Evolutionary conservation across 2,329 filamentous ascomycete species (phyloP).

Genomic region (Botrytis byssoidea): DNA sequence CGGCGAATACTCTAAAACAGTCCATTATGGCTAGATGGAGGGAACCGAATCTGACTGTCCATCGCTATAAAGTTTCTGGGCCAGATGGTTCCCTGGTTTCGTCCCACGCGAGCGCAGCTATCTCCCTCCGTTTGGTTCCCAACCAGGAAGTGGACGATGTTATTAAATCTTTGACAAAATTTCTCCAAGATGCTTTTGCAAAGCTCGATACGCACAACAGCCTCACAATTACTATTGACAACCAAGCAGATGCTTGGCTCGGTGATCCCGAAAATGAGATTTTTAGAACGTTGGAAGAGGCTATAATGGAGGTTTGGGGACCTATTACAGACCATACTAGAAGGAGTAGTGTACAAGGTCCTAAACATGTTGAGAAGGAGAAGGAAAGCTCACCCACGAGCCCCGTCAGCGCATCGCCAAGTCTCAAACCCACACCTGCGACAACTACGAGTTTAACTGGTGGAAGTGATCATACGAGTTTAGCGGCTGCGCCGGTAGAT

Average conservation of each 20-base stretch:
- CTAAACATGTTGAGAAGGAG: slow-evolving; percentile 24
- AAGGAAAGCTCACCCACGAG: slow-evolving; percentile 26
- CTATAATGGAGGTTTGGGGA: slow-evolving; percentile 82
- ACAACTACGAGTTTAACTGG: slow-evolving; percentile 53
- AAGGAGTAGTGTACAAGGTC: slow-evolving; percentile 43
- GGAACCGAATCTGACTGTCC: slow-evolving; percentile 90
- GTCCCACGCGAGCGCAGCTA: slow-evolving; percentile 79
- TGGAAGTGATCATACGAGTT: slow-evolving; percentile 41
- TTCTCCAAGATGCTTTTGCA: slow-evolving; percentile 69
- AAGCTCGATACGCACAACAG: slow-evolving; percentile 76
- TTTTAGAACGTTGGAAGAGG: slow-evolving; percentile 82
- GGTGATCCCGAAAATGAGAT: slow-evolving; percentile 89
- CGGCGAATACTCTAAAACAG: slow-evolving; percentile 69
- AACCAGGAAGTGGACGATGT: slow-evolving; percentile 86
- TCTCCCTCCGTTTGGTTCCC: slow-evolving; percentile 89
- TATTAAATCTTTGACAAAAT: slow-evolving; percentile 63
- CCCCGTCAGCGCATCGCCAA: slow-evolving; percentile 25
- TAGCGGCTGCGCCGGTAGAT: slow-evolving; percentile 32
- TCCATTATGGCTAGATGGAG: slow-evolving; percentile 93
- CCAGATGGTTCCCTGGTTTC: slow-evolving; percentile 92
- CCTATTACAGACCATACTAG: slow-evolving; percentile 43
- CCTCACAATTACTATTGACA: slow-evolving; percentile 80
- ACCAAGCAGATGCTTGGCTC: slow-evolving; percentile 93
- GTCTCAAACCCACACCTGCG: slow-evolving; percentile 45
- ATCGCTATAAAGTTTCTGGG: slow-evolving; percentile 88